phyloP scores from a whole-genome alignment of 441 rosid genomes.

The Codiaeum variegatum region DNA sequence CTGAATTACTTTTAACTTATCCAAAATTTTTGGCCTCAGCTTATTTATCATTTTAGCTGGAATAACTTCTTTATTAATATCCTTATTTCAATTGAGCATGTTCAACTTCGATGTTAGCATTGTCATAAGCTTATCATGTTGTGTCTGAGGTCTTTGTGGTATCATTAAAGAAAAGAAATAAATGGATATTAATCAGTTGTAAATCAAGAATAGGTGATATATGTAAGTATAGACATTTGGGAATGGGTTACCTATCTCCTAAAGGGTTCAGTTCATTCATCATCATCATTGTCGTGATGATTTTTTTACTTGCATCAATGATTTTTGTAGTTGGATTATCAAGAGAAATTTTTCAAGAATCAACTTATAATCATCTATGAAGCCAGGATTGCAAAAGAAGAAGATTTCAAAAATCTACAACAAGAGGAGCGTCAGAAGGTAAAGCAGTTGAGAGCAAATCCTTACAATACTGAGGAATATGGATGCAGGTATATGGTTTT shows the following conservation, averaged over 20 bases:
- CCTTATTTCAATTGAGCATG: not conserved
- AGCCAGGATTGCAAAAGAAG: constrained; percentile 54
- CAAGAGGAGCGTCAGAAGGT: constrained; percentile 68
- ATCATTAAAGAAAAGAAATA: not conserved
- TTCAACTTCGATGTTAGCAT: not conserved
- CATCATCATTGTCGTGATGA: too few species aligned
- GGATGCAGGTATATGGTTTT: constrained; percentile 42
- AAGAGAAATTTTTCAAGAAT: constrained; percentile 68
- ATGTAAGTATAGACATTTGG: too few species aligned
- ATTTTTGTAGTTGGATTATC: constrained; percentile 73
- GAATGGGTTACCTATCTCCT: too few species aligned
- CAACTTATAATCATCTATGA: constrained; percentile 43
- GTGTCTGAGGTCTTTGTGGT: not conserved
- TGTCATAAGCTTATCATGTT: not conserved
- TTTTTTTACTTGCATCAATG: too few species aligned
- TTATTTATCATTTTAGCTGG: not conserved
- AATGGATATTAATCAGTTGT: not conserved
- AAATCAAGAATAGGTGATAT: not conserved
- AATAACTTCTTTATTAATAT: not conserved
- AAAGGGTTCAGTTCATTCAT: not conserved
- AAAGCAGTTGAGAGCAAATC: constrained; percentile 35
- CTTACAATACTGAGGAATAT: constrained; percentile 37
- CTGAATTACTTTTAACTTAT: not conserved
- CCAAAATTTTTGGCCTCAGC: not conserved
- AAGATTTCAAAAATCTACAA: constrained; percentile 71